Percentiles rank a stretch among this genome's conserved stretches.
These are phyloP conservation scores for Nakazawaea ambrosiae DNA, from an alignment of 805 yeast species.

Conservation along the genomic window DNA sequence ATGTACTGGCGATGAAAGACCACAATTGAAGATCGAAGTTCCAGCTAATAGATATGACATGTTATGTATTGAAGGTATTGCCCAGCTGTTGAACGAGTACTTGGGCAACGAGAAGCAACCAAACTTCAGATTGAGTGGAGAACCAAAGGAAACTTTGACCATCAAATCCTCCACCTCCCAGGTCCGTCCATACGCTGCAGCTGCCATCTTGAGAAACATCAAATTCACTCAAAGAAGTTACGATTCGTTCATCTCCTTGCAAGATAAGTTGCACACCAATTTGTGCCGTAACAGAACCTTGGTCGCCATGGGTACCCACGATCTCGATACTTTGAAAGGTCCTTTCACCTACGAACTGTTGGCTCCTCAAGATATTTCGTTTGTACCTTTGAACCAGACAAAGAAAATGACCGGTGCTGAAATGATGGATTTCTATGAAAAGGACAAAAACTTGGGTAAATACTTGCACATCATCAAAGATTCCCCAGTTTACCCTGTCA, in stretches of 20 bases:
- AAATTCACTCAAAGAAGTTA: slow-evolving; percentile 78
- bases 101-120: slow-evolving; percentile 68
- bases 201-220: slow-evolving; percentile 84
- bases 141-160: slow-evolving; percentile 58
- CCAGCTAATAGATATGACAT: slow-evolving; percentile 98
- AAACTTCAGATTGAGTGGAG: slow-evolving; percentile 51
- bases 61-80: slow-evolving; percentile 97
- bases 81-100: slow-evolving; percentile 89
- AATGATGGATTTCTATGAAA: slow-evolving; percentile 83
- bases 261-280: slow-evolving; percentile 92
- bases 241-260: slow-evolving; percentile 91
- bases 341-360: slow-evolving; percentile 88
- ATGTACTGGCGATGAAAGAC: slow-evolving; percentile 72
- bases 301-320: slow-evolving; percentile 99
- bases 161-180: slow-evolving; percentile 67
- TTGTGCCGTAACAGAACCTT: slow-evolving; percentile 95
- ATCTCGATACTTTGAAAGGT: slow-evolving; percentile 68
- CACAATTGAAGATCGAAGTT: slow-evolving; percentile 94
- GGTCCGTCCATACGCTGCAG: slow-evolving; percentile 90
- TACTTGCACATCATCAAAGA: slow-evolving; percentile 83
- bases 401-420: slow-evolving; percentile 66
- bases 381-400: slow-evolving; percentile 68
- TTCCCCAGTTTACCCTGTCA: slow-evolving; percentile 86
- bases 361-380: slow-evolving; percentile 69
- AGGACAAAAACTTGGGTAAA: slow-evolving; percentile 85